Evolutionary conservation across 2,329 filamentous ascomycete genomes (phyloP).

Genomic region (Cryphonectria nitschkei): DNA sequence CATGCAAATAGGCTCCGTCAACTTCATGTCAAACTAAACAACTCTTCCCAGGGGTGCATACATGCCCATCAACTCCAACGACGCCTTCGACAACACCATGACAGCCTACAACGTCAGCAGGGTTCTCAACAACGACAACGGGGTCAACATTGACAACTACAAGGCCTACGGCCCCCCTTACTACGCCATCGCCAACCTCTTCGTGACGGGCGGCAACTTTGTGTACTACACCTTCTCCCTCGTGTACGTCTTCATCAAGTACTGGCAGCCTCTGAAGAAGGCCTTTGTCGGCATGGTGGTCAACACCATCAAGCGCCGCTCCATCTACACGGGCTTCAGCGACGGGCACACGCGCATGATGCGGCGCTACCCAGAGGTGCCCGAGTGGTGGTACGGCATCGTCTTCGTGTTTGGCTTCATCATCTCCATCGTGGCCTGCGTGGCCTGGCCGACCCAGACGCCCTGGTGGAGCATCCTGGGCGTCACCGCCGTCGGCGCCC

Average conservation of each 20-base stretch:
- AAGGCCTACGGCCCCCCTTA: slow-evolving; percentile 35
- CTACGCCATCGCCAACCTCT: slow-evolving; percentile 29
- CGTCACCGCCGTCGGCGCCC: slow-evolving; percentile 48
- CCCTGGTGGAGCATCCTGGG: slow-evolving; percentile 55
- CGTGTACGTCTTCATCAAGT: slow-evolving; percentile 46
- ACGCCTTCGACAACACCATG: slow-evolving; percentile 45
- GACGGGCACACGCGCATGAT: slow-evolving; percentile 54
- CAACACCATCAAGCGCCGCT: slow-evolving; percentile 35
- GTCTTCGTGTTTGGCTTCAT: slow-evolving; percentile 37
- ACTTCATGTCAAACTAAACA: neutral
- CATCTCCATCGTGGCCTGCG: slow-evolving; percentile 39
- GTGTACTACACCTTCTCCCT: slow-evolving; percentile 46
- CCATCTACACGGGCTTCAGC: slow-evolving; percentile 26
- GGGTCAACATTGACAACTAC: slow-evolving; percentile 33
- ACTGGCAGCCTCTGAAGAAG: slow-evolving; percentile 41
- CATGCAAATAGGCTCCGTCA: neutral
- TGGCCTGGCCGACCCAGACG: slow-evolving; percentile 49
- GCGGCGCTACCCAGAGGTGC: slow-evolving; percentile 49
- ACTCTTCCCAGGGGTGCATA: slow-evolving; percentile 35
- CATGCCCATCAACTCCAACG: slow-evolving; percentile 47
- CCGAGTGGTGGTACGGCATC: slow-evolving; percentile 52
- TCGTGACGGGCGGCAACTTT: slow-evolving; percentile 26
- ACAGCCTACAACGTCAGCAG: slow-evolving; percentile 42
- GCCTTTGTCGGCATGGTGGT: slow-evolving; percentile 40
- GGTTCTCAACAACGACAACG: slow-evolving; percentile 24